Conservation (phyloP, 306 rosid species). For the Glycine soja region DNA sequence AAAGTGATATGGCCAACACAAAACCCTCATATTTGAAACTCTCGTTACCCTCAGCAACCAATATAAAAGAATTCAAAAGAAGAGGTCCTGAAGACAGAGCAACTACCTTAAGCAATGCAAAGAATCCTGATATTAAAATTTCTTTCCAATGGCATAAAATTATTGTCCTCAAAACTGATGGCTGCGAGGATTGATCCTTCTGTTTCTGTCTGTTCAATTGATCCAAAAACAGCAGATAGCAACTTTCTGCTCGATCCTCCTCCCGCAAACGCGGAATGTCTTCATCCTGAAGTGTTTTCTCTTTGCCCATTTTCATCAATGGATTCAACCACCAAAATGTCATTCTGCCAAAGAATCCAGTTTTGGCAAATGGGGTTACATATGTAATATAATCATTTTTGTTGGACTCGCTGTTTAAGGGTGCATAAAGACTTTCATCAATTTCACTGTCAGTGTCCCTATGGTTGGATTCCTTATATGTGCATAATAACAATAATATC, state of each 20-base stretch:
- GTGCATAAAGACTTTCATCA: too few relatives aligned
- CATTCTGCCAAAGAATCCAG: too few relatives aligned
- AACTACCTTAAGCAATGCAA: constrained; percentile 66
- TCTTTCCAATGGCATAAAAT: constrained; percentile 64
- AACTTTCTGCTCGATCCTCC: too few relatives aligned
- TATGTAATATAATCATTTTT: too few relatives aligned
- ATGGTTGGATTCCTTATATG: too few relatives aligned
- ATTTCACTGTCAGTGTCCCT: too few relatives aligned
- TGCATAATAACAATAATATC: too few relatives aligned
- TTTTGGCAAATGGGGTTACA: too few relatives aligned
- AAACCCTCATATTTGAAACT: constrained; percentile 68
- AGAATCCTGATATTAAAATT: constrained; percentile 63
- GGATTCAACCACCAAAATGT: too few relatives aligned
- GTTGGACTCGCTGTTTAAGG: too few relatives aligned
- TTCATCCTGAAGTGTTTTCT: too few relatives aligned
- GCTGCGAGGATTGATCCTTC: constrained; percentile 50
- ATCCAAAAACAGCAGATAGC: background rate
- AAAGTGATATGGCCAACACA: constrained; percentile 56
- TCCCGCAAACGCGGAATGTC: constrained; percentile 25
- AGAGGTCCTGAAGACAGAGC: constrained; percentile 70
- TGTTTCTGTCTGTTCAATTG: constrained; percentile 50
- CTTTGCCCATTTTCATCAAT: too few relatives aligned
- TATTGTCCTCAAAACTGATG: constrained; percentile 56
- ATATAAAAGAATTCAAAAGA: constrained; percentile 70
- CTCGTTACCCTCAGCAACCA: constrained; percentile 66